These are phyloP conservation scores for Leishmania gerbilli DNA, from an alignment of 208 protist species.

Conservation along the genomic window DNA sequence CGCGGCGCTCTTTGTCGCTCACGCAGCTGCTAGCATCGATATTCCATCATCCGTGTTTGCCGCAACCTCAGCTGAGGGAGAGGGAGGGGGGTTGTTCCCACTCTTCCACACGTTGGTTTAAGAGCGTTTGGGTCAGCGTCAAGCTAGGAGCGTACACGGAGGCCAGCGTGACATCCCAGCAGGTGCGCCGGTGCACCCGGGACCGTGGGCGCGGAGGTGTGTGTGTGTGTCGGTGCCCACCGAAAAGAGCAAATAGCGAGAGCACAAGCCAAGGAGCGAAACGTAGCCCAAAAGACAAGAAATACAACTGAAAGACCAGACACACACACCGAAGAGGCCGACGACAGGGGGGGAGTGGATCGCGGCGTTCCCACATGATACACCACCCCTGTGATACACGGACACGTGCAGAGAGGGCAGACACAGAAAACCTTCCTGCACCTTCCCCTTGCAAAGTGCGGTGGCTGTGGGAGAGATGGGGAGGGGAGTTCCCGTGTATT, in stretches of 20 bases:
- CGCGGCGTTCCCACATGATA: no score
- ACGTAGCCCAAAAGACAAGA: not conserved
- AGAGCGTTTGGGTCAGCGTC: not conserved
- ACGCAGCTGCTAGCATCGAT: not conserved
- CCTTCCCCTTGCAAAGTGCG: not conserved
- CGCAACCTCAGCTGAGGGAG: not conserved
- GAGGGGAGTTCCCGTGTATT: not conserved
- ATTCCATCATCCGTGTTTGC: not conserved
- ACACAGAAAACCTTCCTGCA: not conserved
- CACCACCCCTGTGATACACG: not conserved
- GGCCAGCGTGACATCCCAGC: not conserved
- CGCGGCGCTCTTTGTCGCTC: not conserved
- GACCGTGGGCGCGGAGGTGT: not conserved
- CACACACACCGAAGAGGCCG: no score
- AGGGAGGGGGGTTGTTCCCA: not conserved
- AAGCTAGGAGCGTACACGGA: not conserved
- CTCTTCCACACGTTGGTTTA: not conserved
- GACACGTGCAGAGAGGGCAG: not conserved
- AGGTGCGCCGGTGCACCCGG: not conserved
- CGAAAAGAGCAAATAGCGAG: not conserved
- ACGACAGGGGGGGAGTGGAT: not conserved
- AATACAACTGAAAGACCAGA: not conserved
- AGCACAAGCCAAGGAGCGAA: no score
- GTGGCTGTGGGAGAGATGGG: not conserved
- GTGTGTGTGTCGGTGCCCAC: not conserved